Conservation (phyloP, 768 basidiomycete genomes). For the Saitozyma sp. region DNA sequence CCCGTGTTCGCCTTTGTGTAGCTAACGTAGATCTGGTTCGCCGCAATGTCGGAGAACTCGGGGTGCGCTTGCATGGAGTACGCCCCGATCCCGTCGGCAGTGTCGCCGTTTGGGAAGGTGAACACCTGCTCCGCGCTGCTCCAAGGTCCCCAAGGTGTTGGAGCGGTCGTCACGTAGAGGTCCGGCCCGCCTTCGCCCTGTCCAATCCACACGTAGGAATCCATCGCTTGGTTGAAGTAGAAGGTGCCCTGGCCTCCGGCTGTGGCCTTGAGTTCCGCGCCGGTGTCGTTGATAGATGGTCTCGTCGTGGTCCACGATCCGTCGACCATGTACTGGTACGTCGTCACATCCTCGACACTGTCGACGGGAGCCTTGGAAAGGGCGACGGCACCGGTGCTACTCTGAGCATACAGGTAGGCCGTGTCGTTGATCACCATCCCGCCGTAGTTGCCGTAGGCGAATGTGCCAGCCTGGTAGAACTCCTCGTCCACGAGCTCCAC, state of each 20-base stretch:
- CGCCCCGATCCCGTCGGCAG: not conserved
- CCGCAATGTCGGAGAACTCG: not conserved
- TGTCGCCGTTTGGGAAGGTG: not conserved
- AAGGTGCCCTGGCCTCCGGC: conserved; percentile 12
- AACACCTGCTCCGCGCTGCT: not conserved
- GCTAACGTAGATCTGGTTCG: not conserved
- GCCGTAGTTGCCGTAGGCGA: conserved; percentile 11
- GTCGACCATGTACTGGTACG: conserved; percentile 10
- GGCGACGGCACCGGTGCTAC: not conserved
- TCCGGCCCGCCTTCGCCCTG: not conserved
- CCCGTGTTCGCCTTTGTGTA: not conserved
- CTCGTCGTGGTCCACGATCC: too few relatives aligned
- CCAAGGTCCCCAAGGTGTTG: conserved; percentile 2
- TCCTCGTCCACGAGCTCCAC: conserved; percentile 7
- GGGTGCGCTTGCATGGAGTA: conserved; percentile 8
- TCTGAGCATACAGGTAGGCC: conserved; percentile 6
- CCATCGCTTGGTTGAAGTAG: conserved; percentile 6
- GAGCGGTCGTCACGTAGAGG: conserved; percentile 11
- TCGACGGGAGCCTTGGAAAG: conserved; percentile 7
- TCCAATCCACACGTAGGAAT: conserved; percentile 14
- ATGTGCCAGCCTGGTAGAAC: conserved; percentile 3
- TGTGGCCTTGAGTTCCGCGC: too few relatives aligned
- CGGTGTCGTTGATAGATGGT: too few relatives aligned
- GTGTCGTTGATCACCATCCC: conserved; percentile 2
- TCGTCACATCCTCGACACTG: not conserved